Percentiles rank a stretch among this genome's conserved stretches.
Evolutionary conservation across 345 rosid species (phyloP).

Genomic region (Ricinus communis): DNA sequence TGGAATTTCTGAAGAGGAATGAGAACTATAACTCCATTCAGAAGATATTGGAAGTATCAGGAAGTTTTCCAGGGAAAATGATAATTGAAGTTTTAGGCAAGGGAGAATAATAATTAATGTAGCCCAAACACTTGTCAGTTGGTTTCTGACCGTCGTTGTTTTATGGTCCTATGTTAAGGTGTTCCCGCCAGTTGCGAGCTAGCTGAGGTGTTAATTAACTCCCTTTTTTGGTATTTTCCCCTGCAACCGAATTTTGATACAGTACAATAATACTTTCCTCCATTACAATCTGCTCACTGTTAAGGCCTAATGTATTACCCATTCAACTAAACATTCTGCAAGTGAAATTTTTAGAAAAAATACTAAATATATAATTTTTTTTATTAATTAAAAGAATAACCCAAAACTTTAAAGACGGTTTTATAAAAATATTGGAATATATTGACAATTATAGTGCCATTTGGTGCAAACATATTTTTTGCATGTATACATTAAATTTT

Average conservation of each 20-base stretch:
- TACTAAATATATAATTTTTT: too few relatives aligned
- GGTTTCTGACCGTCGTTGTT: background rate
- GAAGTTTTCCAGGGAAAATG: background rate
- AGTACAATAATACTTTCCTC: too few relatives aligned
- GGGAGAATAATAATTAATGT: background rate
- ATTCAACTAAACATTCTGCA: too few relatives aligned
- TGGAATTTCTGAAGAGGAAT: background rate
- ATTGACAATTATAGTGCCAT: too few relatives aligned
- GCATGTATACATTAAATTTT: too few relatives aligned
- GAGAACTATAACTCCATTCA: background rate
- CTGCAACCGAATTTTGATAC: constrained; percentile 7
- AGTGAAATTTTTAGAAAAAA: too few relatives aligned
- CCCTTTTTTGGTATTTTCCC: background rate
- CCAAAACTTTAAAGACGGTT: too few relatives aligned
- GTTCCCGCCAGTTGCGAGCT: background rate
- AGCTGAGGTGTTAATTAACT: background rate
- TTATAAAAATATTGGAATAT: too few relatives aligned
- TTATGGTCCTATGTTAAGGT: background rate
- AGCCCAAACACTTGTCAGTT: constrained; percentile 12
- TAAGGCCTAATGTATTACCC: too few relatives aligned
- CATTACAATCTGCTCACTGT: too few relatives aligned
- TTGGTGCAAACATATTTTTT: too few relatives aligned
- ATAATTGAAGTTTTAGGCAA: background rate
- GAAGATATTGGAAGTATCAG: background rate
- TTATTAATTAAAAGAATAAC: too few relatives aligned